Percentiles rank a stretch among this genome's conserved stretches.
Conservation (phyloP, 2,329 filamentous ascomycete genomes). For the Exophiala viscosa region DNA sequence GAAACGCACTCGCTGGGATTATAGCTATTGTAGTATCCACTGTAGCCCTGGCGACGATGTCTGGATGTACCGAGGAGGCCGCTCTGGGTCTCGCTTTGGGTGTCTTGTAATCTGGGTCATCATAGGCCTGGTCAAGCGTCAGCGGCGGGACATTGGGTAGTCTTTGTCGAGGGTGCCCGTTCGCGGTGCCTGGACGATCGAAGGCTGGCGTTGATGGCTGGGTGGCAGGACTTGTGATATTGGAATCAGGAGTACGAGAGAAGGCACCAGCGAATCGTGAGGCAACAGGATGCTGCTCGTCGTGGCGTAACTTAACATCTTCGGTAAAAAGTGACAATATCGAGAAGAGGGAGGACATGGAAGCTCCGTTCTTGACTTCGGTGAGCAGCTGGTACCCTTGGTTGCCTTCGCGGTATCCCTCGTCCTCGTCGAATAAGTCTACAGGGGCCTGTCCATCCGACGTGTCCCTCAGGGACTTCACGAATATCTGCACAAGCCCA, state of each 20-base stretch:
- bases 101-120: constrained; percentile 31
- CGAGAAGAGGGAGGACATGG: constrained; percentile 97
- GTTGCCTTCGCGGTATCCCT: constrained; percentile 56
- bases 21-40: constrained; percentile 98
- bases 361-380: constrained; percentile 94
- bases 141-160: constrained; percentile 69
- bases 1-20: constrained; percentile 93
- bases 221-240: constrained; percentile 38
- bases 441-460: constrained; percentile 40
- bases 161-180: constrained; percentile 27
- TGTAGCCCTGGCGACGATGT: constrained; percentile 93
- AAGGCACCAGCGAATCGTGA: constrained; percentile 34
- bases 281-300: constrained; percentile 40
- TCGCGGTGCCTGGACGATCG: neutral
- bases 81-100: constrained; percentile 24
- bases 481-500: constrained; percentile 93
- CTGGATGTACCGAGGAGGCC: constrained; percentile 74
- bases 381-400: constrained; percentile 93
- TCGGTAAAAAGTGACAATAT: constrained; percentile 97
- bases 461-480: constrained; percentile 70
- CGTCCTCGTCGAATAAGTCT: constrained; percentile 66
- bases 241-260: constrained; percentile 37
- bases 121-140: constrained; percentile 57
- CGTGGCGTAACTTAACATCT: constrained; percentile 74
- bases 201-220: constrained; percentile 30